A percentile compares a stretch with the other conserved stretches of the same genome.
Evolutionary conservation across 495 filamentous ascomycete genomes (phyloP).

Genomic region (Hypoxylon fragiforme): DNA sequence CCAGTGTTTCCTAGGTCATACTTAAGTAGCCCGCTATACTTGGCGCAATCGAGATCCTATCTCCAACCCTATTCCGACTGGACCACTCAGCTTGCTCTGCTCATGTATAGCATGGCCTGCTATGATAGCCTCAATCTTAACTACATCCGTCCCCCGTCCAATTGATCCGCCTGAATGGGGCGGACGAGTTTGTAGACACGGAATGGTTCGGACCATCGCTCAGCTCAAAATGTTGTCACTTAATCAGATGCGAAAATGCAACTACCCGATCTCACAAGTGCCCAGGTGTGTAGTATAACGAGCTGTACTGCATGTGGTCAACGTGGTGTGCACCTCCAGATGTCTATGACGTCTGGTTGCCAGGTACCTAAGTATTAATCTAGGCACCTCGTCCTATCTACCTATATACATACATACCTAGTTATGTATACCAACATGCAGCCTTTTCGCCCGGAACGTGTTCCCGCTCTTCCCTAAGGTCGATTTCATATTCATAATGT

Average conservation of each 20-base stretch:
- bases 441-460: constrained; percentile 12
- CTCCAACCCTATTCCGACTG: too few species aligned
- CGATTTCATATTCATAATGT: background rate
- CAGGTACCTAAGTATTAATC: too few species aligned
- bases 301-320: background rate
- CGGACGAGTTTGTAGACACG: background rate
- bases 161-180: background rate
- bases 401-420: too few species aligned
- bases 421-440: too few species aligned
- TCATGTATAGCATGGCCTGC: too few species aligned
- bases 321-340: constrained; percentile 1
- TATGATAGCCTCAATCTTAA: background rate
- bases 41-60: background rate
- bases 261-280: background rate
- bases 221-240: background rate
- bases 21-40: background rate
- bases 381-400: too few species aligned
- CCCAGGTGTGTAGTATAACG: constrained; percentile 4
- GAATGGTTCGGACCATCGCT: background rate
- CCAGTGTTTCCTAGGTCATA: background rate
- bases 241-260: constrained; percentile 8
- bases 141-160: background rate
- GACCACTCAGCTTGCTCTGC: too few species aligned
- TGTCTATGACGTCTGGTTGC: too few species aligned
- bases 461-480: constrained; percentile 7